Percentiles rank a stretch among this genome's conserved stretches.
These are phyloP conservation scores for Limonium bicolor DNA, from an alignment of 148 eudicot species.

Conservation along the genomic window DNA sequence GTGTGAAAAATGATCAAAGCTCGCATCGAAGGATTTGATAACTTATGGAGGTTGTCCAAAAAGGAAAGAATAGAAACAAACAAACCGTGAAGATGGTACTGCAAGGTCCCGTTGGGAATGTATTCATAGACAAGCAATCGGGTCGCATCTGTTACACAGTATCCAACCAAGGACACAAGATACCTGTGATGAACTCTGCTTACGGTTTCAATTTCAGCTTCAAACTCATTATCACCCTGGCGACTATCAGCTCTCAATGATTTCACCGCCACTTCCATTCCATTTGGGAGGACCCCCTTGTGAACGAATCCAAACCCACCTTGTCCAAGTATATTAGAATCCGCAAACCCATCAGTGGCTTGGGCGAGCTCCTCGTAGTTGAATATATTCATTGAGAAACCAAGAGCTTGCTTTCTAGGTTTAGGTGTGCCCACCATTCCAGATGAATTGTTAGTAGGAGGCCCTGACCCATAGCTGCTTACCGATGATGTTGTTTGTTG, in stretches of 20 bases:
- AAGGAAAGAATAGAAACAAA: too few relatives aligned
- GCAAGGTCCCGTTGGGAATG: constrained; percentile 83
- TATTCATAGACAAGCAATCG: constrained; percentile 86
- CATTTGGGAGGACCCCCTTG: constrained; percentile 82
- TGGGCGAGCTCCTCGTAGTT: constrained; percentile 69
- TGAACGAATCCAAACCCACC: constrained; percentile 97
- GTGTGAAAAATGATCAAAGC: too few relatives aligned
- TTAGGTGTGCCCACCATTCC: too few relatives aligned
- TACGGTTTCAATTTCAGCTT: constrained; percentile 90
- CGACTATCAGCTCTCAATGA: constrained; percentile 79
- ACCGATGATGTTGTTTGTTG: too few relatives aligned
- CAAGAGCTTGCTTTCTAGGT: too few relatives aligned
- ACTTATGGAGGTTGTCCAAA: too few relatives aligned
- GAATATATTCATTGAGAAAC: constrained; percentile 50
- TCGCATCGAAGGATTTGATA: too few relatives aligned
- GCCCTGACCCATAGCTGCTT: too few relatives aligned
- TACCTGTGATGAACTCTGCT: constrained; percentile 96
- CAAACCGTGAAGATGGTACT: constrained; percentile 39
- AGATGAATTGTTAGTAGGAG: too few relatives aligned
- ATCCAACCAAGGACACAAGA: constrained; percentile 96
- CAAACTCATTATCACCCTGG: constrained; percentile 90
- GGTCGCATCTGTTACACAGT: constrained; percentile 54
- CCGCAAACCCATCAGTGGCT: constrained; percentile 85
- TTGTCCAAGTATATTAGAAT: constrained; percentile 81
- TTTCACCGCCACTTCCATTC: constrained; percentile 84